Evolutionary conservation across 1,284 basidiomycete genomes (phyloP).

Genomic region (Cystobasidium slooffiae): DNA sequence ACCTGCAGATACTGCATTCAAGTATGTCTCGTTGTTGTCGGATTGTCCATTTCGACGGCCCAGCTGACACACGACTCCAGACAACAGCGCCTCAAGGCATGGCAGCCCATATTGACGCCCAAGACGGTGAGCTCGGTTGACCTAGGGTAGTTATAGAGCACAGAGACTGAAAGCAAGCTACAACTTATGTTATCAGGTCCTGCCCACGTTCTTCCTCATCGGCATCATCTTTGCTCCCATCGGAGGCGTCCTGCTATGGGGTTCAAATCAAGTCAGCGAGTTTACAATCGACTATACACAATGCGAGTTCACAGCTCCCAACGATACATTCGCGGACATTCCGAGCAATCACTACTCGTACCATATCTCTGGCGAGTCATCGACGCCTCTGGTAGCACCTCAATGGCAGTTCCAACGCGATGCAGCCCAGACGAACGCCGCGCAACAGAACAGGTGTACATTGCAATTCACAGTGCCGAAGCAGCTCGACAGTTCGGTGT

Average conservation of each 20-base stretch:
- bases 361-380: slow-evolving; percentile 55
- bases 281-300: slow-evolving; percentile 95
- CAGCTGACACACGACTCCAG: slow-evolving; percentile 91
- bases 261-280: slow-evolving; percentile 80
- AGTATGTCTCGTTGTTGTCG: background rate
- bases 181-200: slow-evolving; percentile 57
- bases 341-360: slow-evolving; percentile 73
- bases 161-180: background rate
- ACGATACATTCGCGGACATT: slow-evolving; percentile 65
- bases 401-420: slow-evolving; percentile 51
- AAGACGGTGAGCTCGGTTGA: slow-evolving; percentile 67
- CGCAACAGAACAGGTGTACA: slow-evolving; percentile 67
- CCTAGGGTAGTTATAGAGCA: background rate
- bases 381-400: slow-evolving; percentile 38
- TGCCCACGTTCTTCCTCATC: slow-evolving; percentile 93
- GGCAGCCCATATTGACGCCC: slow-evolving; percentile 98
- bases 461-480: slow-evolving; percentile 82
- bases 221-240: slow-evolving; percentile 95
- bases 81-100: slow-evolving; percentile 98
- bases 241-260: slow-evolving; percentile 80
- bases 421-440: slow-evolving; percentile 26
- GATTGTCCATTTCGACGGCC: background rate
- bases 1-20: slow-evolving; percentile 31
- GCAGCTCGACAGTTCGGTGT: slow-evolving; percentile 74
- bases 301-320: slow-evolving; percentile 70